Evolutionary conservation across 148 eudicot genomes (phyloP), one percentile per base, ranked within the genome.

Genomic region (Cornus florida): DNA sequence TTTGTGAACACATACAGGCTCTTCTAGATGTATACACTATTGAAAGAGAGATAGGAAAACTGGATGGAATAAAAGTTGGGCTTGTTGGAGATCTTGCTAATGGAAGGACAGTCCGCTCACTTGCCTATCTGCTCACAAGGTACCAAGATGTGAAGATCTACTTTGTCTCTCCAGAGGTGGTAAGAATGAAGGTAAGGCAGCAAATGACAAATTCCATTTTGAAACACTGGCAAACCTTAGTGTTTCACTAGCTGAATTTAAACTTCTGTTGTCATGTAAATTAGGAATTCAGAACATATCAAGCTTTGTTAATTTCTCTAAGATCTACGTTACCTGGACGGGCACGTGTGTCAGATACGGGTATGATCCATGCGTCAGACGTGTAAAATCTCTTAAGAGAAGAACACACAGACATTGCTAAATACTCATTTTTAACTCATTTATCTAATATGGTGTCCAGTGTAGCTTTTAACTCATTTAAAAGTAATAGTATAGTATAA

Each of bases 81-180:
- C 92, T 95, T 82, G 99, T 96, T 64, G 99, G 98, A 73, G 99
- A 96, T 91, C 99, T 96, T 84, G 98, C 98, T 75, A 77, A 96
- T 76, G 99, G 98, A 56, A 89, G 99, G 84, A 95, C 99, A 28
- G 97, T 95, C 28, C 93, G 99, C 1, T 95, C 99, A 46, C 95
- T 93, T 72, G 99, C 99, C 41, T 92, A 95, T 86, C 86, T 95
- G 73, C 97, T 95, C 67, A 87, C 99, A 62, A 91, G 87, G 86
- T 95, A 93, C 79, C 65, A 91, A 14, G 86, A 92, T 82, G 99
- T 95, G 41, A 95, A 95, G 86, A 90, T 95, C 75, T 95, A 92
- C 86, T 91, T 93, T 75, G 98, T 92, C 74, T 90, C 99, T 23
- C 99, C 99, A 20, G 93, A 86, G 22, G 98, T 92, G 76, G 97